Evolutionary conservation across 139 green algal species (phyloP), one percentile per base, ranked within the genome.

Genomic region (Chlamydomonas sphaeroides): DNA sequence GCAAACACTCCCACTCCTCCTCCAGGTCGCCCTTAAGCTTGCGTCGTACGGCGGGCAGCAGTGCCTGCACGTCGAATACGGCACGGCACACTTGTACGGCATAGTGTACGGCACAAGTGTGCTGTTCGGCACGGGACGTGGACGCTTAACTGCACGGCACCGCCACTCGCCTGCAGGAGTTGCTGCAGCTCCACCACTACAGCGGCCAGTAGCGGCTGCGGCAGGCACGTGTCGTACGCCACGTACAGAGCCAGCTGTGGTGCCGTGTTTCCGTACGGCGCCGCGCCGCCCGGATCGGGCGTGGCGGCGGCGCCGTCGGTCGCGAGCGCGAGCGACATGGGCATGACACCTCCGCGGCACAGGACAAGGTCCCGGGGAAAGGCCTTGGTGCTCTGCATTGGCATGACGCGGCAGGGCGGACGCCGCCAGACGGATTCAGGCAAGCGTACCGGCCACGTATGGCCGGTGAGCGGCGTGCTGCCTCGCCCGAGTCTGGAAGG

Each of bases 221-320:
- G 75, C 75, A 82, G 45, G 4, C 25, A 30, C 11, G 32, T 48
- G 63, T n/a, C 33, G 75, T 65, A 82, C 42, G 75, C 65, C 5
- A 65, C 42, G 75, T 82, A 82, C 32, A 82, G 42, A 7, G 75
- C 75, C 42, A 82, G 14, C 11, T 73, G 75, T 5, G 75, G 75
- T n/a, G n/a, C n/a, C n/a, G n/a, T n/a, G n/a, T n/a, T n/a, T n/a
- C n/a, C n/a, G n/a, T n/a, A n/a, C n/a, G n/a, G n/a, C n/a, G n/a
- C n/a, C n/a, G n/a, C n/a, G 21, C 56, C n/a, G n/a, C n/a, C n/a
- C n/a, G n/a, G n/a, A n/a, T n/a, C n/a, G n/a, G n/a, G n/a, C n/a
- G n/a, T n/a, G n/a, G n/a, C n/a, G n/a, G n/a, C n/a, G n/a, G n/a
- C n/a, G n/a, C n/a, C n/a, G n/a, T n/a, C n/a, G 33, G 62, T 82